Conservation (phyloP, 345 rosid species). For the Dipteronia dyeriana region DNA sequence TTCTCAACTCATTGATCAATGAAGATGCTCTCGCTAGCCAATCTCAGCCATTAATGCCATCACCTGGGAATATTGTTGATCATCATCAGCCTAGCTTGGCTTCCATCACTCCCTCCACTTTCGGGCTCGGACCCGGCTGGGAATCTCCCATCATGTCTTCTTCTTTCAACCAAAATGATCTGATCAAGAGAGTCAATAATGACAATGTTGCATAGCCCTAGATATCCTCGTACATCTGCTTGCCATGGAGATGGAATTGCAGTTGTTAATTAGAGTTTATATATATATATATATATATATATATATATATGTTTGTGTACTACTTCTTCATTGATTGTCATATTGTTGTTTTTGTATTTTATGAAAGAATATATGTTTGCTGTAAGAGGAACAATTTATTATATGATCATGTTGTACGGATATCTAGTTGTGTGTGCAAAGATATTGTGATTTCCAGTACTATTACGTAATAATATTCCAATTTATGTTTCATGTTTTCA, state of each 20-base stretch:
- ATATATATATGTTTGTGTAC: neutral
- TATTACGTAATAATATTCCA: no score
- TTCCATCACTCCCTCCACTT: conserved; percentile 13
- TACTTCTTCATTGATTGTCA: neutral
- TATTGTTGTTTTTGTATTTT: no score
- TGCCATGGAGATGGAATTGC: neutral
- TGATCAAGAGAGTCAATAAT: conserved; percentile 6
- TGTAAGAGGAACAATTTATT: no score
- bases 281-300: neutral
- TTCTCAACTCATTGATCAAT: conserved; percentile 57
- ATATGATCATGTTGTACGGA: no score
- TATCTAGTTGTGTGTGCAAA: no score
- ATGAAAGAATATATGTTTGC: no score
- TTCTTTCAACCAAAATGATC: conserved; percentile 28
- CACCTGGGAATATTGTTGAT: neutral
- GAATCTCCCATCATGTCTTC: conserved; percentile 39
- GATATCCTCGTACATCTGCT: neutral
- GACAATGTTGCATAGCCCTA: conserved; percentile 17
- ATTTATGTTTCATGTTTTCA: no score
- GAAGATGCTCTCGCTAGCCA: conserved; percentile 43
- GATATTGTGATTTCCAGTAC: no score
- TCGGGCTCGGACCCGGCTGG: conserved; percentile 31
- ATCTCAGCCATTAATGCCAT: conserved; percentile 17
- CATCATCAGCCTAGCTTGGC: conserved; percentile 18
- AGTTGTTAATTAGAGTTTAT: conserved; percentile 9